Evolutionary conservation across 768 basidiomycete species (phyloP).

Genomic region (Tricholoma flavovirens): DNA sequence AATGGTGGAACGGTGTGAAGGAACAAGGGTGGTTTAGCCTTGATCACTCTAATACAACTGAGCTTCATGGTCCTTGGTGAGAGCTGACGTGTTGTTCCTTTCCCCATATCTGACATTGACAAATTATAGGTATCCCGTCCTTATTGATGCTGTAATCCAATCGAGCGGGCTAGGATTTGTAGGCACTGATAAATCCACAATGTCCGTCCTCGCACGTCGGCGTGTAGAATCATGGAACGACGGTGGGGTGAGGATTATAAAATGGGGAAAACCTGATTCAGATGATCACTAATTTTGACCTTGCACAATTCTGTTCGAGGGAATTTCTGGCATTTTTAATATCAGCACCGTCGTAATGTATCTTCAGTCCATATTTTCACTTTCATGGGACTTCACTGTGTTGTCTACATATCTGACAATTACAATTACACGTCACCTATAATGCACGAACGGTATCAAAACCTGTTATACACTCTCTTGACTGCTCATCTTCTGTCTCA

Average conservation of each 20-base stretch:
- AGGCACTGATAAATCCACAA: conserved; percentile 67
- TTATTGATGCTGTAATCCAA: conserved; percentile 71
- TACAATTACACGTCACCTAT: neutral
- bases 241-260: conserved; percentile 45
- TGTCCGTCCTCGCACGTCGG: conserved; percentile 60
- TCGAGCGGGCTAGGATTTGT: conserved; percentile 63
- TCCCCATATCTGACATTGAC: neutral
- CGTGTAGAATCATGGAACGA: conserved; percentile 63
- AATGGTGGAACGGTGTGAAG: conserved; percentile 54
- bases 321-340: conserved; percentile 1
- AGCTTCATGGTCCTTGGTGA: conserved; percentile 46
- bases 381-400: neutral
- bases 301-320: neutral
- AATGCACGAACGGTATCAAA: neutral
- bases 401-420: neutral
- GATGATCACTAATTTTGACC: conserved; percentile 46
- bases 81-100: conserved; percentile 9
- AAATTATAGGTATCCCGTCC: conserved; percentile 55
- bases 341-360: neutral
- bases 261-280: conserved; percentile 52
- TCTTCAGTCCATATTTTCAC: neutral
- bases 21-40: conserved; percentile 46
- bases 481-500: neutral
- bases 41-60: conserved; percentile 44
- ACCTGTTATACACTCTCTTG: neutral